Evolutionary conservation across 192 early-diverging fungal species (phyloP).

Genomic region (Linnemannia hyalina): DNA sequence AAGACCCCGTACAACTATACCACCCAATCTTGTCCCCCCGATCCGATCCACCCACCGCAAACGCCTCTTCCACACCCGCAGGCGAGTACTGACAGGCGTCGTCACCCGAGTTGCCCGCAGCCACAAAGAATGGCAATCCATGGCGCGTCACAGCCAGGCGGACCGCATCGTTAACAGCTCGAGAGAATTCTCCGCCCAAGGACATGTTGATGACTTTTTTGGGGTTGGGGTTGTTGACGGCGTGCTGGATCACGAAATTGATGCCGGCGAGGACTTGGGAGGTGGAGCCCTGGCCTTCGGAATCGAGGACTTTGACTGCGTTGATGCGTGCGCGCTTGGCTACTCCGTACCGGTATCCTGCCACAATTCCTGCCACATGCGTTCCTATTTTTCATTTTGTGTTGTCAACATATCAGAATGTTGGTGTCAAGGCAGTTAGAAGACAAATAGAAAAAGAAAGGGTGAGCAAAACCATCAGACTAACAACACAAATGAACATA

Average conservation of each 20-base stretch:
- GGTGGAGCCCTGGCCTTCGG: slow-evolving; percentile 61
- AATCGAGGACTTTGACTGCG: slow-evolving; percentile 89
- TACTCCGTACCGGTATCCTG: slow-evolving; percentile 86
- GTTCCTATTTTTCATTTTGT: slow-evolving; percentile 50
- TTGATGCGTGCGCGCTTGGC: slow-evolving; percentile 86
- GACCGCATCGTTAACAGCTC: slow-evolving; percentile 85
- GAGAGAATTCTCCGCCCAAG: slow-evolving; percentile 87
- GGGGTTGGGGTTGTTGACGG: slow-evolving; percentile 61
- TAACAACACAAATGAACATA: not conserved
- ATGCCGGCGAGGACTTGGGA: slow-evolving; percentile 74
- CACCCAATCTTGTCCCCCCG: slow-evolving; percentile 80
- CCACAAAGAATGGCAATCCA: slow-evolving; percentile 88
- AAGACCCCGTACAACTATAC: slow-evolving; percentile 91
- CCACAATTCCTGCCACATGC: slow-evolving; percentile 65
- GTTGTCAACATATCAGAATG: not conserved
- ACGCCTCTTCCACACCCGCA: slow-evolving; percentile 79
- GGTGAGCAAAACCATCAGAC: not conserved
- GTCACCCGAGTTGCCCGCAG: slow-evolving; percentile 89
- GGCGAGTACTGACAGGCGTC: slow-evolving; percentile 93
- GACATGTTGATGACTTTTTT: slow-evolving; percentile 91
- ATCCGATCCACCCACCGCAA: slow-evolving; percentile 91
- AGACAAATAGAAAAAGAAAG: not conserved
- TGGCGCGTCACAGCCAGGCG: slow-evolving; percentile 66
- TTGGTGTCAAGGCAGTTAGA: not conserved
- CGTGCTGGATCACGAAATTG: slow-evolving; percentile 75